Evolutionary conservation across 2,329 filamentous ascomycete genomes (phyloP), one percentile per base, ranked within the genome.

Genomic region (Botrytis aclada): DNA sequence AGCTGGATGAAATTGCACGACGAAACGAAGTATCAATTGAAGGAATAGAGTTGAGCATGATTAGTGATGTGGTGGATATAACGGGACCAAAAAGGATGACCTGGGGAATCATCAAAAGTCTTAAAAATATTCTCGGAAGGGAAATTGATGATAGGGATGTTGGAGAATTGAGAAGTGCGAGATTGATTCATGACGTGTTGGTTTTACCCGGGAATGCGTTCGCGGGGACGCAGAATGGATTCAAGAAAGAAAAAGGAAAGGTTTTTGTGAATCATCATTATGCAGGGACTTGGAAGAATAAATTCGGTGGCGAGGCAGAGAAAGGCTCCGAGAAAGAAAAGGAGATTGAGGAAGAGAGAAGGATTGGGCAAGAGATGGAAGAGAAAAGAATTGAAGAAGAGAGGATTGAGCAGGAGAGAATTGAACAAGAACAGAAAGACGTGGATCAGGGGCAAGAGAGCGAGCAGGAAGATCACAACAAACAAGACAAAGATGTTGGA

Each of bases 31-130:
- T 66, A 37, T n/a, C 45, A 1, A 37, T 51, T 6, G 32, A 51
- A 32, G 54, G 67, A 14, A 22, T 70, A 25, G n/a, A 61, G 25
- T 25, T 70, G 7, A 41, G 37, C n/a, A 61, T 60, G 51, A 62
- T 70, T 8, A 61, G 32, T 58, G 56, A 70, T 61, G 51, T 70
- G 18, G 67, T 61, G 32, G 67, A 70, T 70, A 25, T 34, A 20
- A 70, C 67, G 7, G 67, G 67, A 18, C 34, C 67, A 14, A 70
- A 62, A 41, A 62, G n/a, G 6, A 70, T 70, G 67, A 70, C 67
- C 10, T 9, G 39, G 54, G 56, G 67, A 14, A 70, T 70, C n/a
- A 56, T 70, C 18, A 62, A 70, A 14, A 70, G 67, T 29, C 43
- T 66, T 0, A 37, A 51, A 12, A 9, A 10, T 10, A n/a, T 66